Evolutionary conservation across 2,329 filamentous ascomycete species (phyloP).

Genomic region (Diplodia sapinea): DNA sequence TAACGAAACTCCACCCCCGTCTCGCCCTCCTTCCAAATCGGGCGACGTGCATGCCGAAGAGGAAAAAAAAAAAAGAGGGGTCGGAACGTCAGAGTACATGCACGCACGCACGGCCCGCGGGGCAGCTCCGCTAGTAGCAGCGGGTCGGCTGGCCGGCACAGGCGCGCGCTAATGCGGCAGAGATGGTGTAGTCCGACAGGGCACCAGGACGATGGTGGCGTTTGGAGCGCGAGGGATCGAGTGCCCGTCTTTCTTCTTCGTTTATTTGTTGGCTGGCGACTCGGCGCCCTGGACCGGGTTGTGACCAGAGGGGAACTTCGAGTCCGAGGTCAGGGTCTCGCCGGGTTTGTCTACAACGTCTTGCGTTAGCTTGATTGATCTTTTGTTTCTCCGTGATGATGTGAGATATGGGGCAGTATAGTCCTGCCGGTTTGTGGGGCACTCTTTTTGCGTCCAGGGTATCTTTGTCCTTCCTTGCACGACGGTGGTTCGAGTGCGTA

Average conservation of each 20-base stretch:
- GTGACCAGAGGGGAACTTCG: slow-evolving; percentile 50
- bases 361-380: slow-evolving; percentile 33
- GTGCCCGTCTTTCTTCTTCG: not conserved
- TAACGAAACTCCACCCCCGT: slow-evolving; percentile 9
- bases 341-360: slow-evolving; percentile 57
- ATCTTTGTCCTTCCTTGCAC: slow-evolving; percentile 9
- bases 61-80: slow-evolving; percentile 13
- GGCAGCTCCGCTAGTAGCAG: not conserved
- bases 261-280: slow-evolving; percentile 26
- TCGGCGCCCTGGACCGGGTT: slow-evolving; percentile 54
- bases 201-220: not conserved
- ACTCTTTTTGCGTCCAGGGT: slow-evolving; percentile 1
- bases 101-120: slow-evolving; percentile 19
- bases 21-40: slow-evolving; percentile 5
- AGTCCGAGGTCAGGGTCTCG: slow-evolving; percentile 59
- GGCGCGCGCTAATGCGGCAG: slow-evolving; percentile 15
- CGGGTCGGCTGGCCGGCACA: slow-evolving; percentile 4
- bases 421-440: not conserved
- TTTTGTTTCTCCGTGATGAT: slow-evolving; percentile 6
- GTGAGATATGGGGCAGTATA: not conserved
- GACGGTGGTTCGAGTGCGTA: slow-evolving; percentile 21
- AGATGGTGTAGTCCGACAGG: slow-evolving; percentile 4
- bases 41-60: slow-evolving; percentile 20
- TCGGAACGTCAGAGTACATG: slow-evolving; percentile 17
- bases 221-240: slow-evolving; percentile 2